Evolutionary conservation across 768 basidiomycete genomes (phyloP).

Genomic region (Exidia glandulosa): DNA sequence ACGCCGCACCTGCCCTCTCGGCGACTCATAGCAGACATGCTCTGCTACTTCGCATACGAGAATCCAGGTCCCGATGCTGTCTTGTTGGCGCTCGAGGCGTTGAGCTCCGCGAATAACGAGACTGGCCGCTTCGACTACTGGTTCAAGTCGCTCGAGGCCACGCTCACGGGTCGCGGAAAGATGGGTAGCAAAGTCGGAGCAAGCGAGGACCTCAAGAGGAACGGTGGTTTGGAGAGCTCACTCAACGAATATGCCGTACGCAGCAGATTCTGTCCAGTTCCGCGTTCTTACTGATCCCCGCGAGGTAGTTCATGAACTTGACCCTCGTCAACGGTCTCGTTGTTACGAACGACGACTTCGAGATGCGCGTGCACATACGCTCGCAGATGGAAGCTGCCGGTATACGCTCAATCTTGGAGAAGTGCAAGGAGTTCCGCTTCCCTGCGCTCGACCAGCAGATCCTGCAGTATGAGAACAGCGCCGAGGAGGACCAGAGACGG

Average conservation of each 20-base stretch:
- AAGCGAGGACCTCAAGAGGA: conserved; percentile 75
- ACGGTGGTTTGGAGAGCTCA: conserved; percentile 51
- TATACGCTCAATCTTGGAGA: conserved; percentile 56
- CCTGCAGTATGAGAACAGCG: conserved; percentile 40
- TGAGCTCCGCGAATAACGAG: conserved; percentile 53
- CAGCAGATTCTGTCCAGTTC: conserved; percentile 9
- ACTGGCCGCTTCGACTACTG: conserved; percentile 71
- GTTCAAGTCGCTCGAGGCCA: conserved; percentile 73
- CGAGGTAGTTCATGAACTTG: conserved; percentile 53
- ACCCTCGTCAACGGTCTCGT: conserved; percentile 63
- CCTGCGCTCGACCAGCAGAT: conserved; percentile 57
- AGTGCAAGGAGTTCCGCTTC: conserved; percentile 58
- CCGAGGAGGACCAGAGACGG: conserved; percentile 66
- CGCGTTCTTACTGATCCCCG: neutral
- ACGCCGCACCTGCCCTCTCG: conserved; percentile 71
- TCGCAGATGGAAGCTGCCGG: conserved; percentile 85
- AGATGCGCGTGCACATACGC: conserved; percentile 77
- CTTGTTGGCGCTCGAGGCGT: conserved; percentile 58
- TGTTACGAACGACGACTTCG: conserved; percentile 57
- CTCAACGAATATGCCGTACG: conserved; percentile 82
- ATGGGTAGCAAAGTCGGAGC: conserved; percentile 96
- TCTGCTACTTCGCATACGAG: conserved; percentile 62
- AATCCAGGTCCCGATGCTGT: conserved; percentile 58
- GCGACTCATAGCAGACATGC: conserved; percentile 65
- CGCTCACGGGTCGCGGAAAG: conserved; percentile 73